Conservation (phyloP, 2,329 filamentous ascomycete species). For the Amauroascus verrucosus region DNA sequence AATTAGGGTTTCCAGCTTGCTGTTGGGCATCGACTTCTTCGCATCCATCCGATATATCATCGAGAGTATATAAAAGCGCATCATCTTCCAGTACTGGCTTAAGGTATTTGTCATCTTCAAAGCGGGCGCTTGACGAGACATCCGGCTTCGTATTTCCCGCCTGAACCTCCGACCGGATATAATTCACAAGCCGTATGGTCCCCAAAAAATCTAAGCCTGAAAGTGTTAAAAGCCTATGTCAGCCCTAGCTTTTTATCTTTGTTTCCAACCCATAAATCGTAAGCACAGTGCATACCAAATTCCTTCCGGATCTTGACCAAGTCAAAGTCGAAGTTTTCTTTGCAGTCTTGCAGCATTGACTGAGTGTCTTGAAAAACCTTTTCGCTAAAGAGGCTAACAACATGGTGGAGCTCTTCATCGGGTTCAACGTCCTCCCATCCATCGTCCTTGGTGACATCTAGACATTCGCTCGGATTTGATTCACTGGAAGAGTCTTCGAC, state of each 20-base stretch:
- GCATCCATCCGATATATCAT: slow-evolving; percentile 54
- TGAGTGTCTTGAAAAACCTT: slow-evolving; percentile 53
- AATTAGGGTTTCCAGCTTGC: slow-evolving; percentile 32
- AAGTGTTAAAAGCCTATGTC: slow-evolving; percentile 18
- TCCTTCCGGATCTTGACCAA: slow-evolving; percentile 50
- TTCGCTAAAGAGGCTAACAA: slow-evolving; percentile 60
- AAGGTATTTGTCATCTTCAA: slow-evolving; percentile 71
- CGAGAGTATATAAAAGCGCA: slow-evolving; percentile 74
- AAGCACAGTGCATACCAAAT: slow-evolving; percentile 35
- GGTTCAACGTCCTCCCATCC: slow-evolving; percentile 52
- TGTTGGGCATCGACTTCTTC: slow-evolving; percentile 2
- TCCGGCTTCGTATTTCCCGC: slow-evolving; percentile 41
- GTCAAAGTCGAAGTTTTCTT: slow-evolving; percentile 56
- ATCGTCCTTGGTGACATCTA: slow-evolving; percentile 42
- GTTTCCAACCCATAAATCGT: background rate
- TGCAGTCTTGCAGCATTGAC: slow-evolving; percentile 60
- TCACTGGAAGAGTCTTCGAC: slow-evolving; percentile 16
- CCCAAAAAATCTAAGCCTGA: slow-evolving; percentile 61
- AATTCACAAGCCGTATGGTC: slow-evolving; percentile 66
- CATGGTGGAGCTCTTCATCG: slow-evolving; percentile 51
- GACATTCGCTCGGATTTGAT: slow-evolving; percentile 22
- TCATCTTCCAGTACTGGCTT: slow-evolving; percentile 83
- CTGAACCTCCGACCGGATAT: slow-evolving; percentile 42
- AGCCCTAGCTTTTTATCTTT: background rate
- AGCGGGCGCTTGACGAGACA: slow-evolving; percentile 50